Evolutionary conservation across 2,329 filamentous ascomycete species (phyloP).

Genomic region (Botryosphaeria agaves): DNA sequence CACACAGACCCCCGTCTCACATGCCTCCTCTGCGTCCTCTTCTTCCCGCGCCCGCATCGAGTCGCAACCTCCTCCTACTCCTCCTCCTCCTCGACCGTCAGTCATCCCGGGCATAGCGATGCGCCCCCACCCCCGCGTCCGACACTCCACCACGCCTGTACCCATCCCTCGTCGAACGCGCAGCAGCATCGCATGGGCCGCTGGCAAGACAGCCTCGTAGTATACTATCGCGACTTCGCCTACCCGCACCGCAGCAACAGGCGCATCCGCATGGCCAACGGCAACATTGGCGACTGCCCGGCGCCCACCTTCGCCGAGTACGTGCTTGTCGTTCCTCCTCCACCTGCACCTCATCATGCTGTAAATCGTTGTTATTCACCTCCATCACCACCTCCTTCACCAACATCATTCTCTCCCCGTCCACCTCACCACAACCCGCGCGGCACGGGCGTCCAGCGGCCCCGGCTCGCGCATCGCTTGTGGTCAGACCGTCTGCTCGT

Average conservation of each 20-base stretch:
- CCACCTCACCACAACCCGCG: conserved; percentile 5
- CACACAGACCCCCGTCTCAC: too few species aligned
- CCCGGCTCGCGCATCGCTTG: conserved; percentile 16
- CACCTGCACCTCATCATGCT: conserved; percentile 5
- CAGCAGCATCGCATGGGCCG: conserved; percentile 5
- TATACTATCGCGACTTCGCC: conserved; percentile 24
- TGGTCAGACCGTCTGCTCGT: conserved; percentile 20
- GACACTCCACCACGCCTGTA: too few species aligned
- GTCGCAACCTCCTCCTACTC: too few species aligned
- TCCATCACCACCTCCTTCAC: too few species aligned
- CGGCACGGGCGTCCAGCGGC: conserved; percentile 9
- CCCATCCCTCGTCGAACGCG: background rate
- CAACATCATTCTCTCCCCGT: too few species aligned
- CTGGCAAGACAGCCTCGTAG: conserved; percentile 5
- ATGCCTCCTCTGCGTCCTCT: too few species aligned
- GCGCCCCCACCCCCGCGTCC: too few species aligned
- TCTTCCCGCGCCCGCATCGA: too few species aligned
- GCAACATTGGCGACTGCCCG: conserved; percentile 27
- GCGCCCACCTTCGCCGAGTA: conserved; percentile 36
- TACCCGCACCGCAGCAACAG: conserved; percentile 20
- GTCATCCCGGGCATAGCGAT: too few species aligned
- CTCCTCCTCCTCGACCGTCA: too few species aligned
- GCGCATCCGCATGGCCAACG: conserved; percentile 26
- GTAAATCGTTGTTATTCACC: too few species aligned
- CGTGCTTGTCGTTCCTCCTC: conserved; percentile 17